Base-by-base conservation (phyloP, 148 eudicot species). In the Arbutus unedo region DNA sequence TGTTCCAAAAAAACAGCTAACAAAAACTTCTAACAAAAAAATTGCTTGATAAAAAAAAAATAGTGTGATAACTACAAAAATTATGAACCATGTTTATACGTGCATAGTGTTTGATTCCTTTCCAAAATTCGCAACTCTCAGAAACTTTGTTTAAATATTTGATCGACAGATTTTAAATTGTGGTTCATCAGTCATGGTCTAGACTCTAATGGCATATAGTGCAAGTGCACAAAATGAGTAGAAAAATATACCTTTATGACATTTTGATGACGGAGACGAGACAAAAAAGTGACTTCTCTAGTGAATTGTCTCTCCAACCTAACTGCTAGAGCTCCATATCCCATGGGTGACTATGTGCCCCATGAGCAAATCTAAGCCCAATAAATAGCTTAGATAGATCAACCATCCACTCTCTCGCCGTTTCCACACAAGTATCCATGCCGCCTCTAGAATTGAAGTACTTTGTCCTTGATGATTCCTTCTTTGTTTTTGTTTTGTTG, bases 291-390 rank as follows among this genome's bases (percentile, higher is more conserved):
- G 49, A 91, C 95, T 93, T 96, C 98, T 60, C 94, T 88, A 10
- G 54, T 89, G 81, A 90, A 96, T 74, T 94, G 98, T 82, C 91
- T 96, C 92, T 91, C 94, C 59, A 96, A 85, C 74, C 90, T 89
- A 85, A 81, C 85, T 43, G 83, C 91, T 78, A 93, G 85, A 10
- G 38, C 78, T 77, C 90, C 94, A 85, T 2, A 81, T 87, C 18
- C 97, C 98, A 89, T 90, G 93, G 95, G 84, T 91, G 93, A 83
- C 96, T 92, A 41, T 91, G 87, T 11, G 95, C 97, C 41, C 98
- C 98, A 87, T 93, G 91, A 83, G 98, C 97, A 90, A 96, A 96
- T 85, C 81, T 91, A 76, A 79, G 90, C 55, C 98, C 98, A 41
- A 96, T 85, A 81, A 88, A 87, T 14, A 94, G 83, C 88, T 93